Percentiles rank a stretch among this genome's conserved stretches.
Conservation (phyloP, 768 basidiomycete genomes). For the Rhizopogon vinicolor region DNA sequence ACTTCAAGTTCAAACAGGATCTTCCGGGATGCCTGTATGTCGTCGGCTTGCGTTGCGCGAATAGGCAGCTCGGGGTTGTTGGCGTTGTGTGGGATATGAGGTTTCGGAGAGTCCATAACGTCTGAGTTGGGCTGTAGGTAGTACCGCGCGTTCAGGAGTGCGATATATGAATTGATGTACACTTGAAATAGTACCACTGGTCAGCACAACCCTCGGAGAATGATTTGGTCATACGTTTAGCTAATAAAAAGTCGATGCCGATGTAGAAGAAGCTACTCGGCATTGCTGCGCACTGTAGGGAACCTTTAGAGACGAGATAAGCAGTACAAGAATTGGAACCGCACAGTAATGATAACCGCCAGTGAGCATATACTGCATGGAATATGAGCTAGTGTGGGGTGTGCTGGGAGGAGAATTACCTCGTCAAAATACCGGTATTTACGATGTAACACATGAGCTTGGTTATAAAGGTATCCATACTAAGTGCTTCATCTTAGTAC, state of each 20-base stretch:
- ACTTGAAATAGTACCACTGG: no score
- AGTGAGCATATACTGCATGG: not conserved
- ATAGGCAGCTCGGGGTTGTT: no score
- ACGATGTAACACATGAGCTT: not conserved
- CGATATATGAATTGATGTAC: no score
- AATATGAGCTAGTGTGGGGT: not conserved
- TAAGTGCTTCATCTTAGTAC: not conserved
- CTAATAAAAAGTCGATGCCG: not conserved
- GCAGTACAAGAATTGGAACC: not conserved
- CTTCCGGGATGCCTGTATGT: no score
- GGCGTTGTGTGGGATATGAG: no score
- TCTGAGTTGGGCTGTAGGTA: no score
- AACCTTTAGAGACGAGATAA: not conserved
- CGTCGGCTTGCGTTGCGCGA: no score
- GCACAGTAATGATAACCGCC: not conserved
- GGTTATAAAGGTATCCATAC: not conserved
- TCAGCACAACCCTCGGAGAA: no score
- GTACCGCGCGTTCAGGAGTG: no score
- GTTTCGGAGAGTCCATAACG: no score
- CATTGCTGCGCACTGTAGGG: constrained; percentile 1
- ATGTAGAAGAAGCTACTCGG: not conserved
- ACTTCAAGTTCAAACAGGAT: no score
- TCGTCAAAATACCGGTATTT: not conserved
- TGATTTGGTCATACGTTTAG: not conserved
- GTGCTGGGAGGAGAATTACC: not conserved